Percentiles rank a stretch among this genome's conserved stretches.
phyloP scores from a whole-genome alignment of 768 basidiomycete species.

The Gymnopilus junonius region DNA sequence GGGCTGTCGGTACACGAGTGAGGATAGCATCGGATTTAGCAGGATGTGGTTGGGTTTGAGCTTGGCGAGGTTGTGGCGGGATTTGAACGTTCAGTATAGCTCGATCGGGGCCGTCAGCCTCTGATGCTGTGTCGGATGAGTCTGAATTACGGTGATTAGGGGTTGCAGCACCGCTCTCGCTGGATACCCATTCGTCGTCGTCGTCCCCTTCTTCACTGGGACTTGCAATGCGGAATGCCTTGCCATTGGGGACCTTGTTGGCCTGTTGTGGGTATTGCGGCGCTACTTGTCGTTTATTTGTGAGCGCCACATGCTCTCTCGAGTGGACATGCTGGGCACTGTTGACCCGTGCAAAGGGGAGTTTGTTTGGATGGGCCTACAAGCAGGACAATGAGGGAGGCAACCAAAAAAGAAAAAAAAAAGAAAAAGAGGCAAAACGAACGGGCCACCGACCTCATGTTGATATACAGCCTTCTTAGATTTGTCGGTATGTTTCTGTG shows the following conservation, averaged over 20 bases:
- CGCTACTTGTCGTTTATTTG: slow-evolving; percentile 13
- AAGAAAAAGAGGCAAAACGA: slow-evolving; percentile 12
- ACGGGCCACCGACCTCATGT: slow-evolving; percentile 46
- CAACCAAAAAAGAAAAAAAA: slow-evolving; percentile 11
- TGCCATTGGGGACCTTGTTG: slow-evolving; percentile 33
- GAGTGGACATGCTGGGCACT: slow-evolving; percentile 42
- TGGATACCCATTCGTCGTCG: slow-evolving; percentile 78
- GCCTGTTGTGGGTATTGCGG: slow-evolving; percentile 21
- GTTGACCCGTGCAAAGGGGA: slow-evolving; percentile 32
- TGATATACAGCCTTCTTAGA: slow-evolving; percentile 48
- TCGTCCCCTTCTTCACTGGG: slow-evolving; percentile 38
- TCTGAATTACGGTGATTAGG: slow-evolving; percentile 57
- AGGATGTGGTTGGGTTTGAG: slow-evolving; percentile 15
- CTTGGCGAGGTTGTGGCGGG: slow-evolving; percentile 22
- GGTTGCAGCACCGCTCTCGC: slow-evolving; percentile 75
- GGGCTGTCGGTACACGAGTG: slow-evolving; percentile 40
- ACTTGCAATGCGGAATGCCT: slow-evolving; percentile 61
- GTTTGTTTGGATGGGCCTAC: slow-evolving; percentile 28
- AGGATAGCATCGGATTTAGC: slow-evolving; percentile 7
- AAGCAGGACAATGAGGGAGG: slow-evolving; percentile 22
- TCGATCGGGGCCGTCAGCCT: slow-evolving; percentile 31
- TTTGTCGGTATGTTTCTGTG: slow-evolving; percentile 52
- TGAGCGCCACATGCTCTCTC: slow-evolving; percentile 30
- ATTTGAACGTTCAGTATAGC: slow-evolving; percentile 16
- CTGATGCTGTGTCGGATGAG: slow-evolving; percentile 40